Evolutionary conservation across 2,329 filamentous ascomycete species (phyloP).

Genomic region (Phialemoniopsis sp.): DNA sequence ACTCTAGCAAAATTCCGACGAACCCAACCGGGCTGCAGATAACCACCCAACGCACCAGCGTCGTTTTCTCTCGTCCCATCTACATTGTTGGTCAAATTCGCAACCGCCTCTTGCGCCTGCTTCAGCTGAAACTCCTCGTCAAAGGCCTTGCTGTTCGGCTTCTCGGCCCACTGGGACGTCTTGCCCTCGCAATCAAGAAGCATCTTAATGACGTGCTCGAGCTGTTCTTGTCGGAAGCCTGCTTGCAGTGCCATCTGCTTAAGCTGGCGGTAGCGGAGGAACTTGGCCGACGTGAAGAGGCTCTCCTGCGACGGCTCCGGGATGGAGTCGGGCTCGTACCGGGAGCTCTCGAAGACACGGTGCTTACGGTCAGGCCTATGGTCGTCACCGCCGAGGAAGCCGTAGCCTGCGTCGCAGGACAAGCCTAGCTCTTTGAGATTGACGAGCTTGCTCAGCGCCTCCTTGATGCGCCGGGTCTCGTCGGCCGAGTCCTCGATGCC

Average conservation of each 20-base stretch:
- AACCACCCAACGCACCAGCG: too few relatives aligned
- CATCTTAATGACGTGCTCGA: conserved; percentile 1
- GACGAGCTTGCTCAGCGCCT: conserved; percentile 55
- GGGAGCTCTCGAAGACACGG: conserved; percentile 4
- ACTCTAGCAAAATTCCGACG: too few relatives aligned
- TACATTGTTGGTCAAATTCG: too few relatives aligned
- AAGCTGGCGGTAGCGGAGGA: not conserved
- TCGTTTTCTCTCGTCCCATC: too few relatives aligned
- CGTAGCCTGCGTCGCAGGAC: conserved; percentile 63
- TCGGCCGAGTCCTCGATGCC: conserved; percentile 60
- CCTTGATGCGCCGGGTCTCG: conserved; percentile 54
- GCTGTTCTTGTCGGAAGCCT: conserved; percentile 2
- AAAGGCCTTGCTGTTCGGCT: too few relatives aligned
- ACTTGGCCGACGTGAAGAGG: not conserved
- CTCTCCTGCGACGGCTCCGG: not conserved
- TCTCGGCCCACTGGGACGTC: not conserved
- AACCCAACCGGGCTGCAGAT: too few relatives aligned
- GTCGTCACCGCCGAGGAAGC: conserved; percentile 62
- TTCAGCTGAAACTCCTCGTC: too few relatives aligned
- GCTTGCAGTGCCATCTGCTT: conserved; percentile 6
- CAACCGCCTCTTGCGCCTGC: too few relatives aligned
- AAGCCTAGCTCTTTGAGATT: conserved; percentile 54
- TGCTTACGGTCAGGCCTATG: conserved; percentile 2
- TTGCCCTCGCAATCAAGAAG: conserved; percentile 4
- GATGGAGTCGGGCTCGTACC: not conserved